phyloP scores from a whole-genome alignment of 2,329 filamentous ascomycete genomes.

The Epicoccum nigrum region DNA sequence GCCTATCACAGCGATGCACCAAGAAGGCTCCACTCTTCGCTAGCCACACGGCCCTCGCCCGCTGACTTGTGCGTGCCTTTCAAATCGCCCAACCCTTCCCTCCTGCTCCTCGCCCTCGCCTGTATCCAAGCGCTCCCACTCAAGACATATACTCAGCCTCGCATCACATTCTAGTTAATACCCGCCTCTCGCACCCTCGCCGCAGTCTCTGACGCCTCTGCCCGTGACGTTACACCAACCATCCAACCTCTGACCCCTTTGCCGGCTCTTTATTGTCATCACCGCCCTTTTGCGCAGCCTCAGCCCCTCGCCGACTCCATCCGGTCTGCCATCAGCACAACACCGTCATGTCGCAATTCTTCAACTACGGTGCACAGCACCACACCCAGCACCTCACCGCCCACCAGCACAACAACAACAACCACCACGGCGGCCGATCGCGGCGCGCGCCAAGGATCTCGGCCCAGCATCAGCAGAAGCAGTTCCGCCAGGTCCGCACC shows the following conservation, averaged over 20 bases:
- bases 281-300: conserved; percentile 22
- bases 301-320: conserved; percentile 28
- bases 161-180: conserved; percentile 35
- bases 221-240: conserved; percentile 13
- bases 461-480: conserved; percentile 84
- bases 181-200: conserved; percentile 15
- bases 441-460: conserved; percentile 82
- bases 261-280: conserved; percentile 37
- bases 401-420: conserved; percentile 62
- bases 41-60: conserved; percentile 19
- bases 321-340: conserved; percentile 23
- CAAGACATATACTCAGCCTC: conserved; percentile 31
- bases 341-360: conserved; percentile 54
- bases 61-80: conserved; percentile 24
- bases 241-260: conserved; percentile 7
- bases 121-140: conserved; percentile 20
- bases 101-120: conserved; percentile 24
- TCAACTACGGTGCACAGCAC: conserved; percentile 56
- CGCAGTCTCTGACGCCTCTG: conserved; percentile 20
- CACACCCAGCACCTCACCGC: conserved; percentile 57
- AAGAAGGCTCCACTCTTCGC: conserved; percentile 13
- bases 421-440: conserved; percentile 75
- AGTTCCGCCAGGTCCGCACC: conserved; percentile 82
- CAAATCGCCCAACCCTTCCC: conserved; percentile 23
- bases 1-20: conserved; percentile 6